Evolutionary conservation across 495 filamentous ascomycete genomes (phyloP), one percentile per base, ranked within the genome.

Genomic region (Echria macrotheca): DNA sequence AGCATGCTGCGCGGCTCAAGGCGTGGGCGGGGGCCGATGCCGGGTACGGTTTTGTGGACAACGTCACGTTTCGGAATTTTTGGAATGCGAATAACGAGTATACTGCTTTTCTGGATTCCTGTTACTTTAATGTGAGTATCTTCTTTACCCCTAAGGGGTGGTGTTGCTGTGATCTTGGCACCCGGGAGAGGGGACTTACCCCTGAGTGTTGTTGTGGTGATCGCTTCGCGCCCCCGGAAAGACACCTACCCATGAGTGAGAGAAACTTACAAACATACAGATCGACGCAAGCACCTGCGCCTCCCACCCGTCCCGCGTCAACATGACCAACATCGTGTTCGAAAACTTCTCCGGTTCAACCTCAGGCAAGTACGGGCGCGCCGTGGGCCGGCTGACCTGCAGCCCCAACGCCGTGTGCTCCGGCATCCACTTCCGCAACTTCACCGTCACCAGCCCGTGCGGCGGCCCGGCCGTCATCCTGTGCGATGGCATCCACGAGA

Each of bases 41-140:
- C 3, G 78, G 78, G 1, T 80, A 80, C 44, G 77, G 78, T 11
- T 76, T 72, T 25, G 75, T 81, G 53, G 72, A 74, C 53, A 81
- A 82, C 52, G 68, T 81, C 54, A 81, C 78, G 1, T 82, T 78
- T 59, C 71, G 73, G 48, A 70, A 80, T 59, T 73, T 82, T 50
- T 73, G 67, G 50, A 65, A 78, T 17, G 74, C 70, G 40, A 78
- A 80, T 51, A 77, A 74, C 23, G 77, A 79, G 43, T 61, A 69
- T 37, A 69, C 77, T 0, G 63, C 77, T 10, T 73, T 77, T n/a
- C 46, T 82, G 12, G 77, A 79, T 44, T 74, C 68, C 17, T 81
- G 78, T 56, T 82, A 81, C 60, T 82, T 80, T 56, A 69, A 79
- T 52, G 65, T 79, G 24, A 69, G 76, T 45, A n/a, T n/a, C n/a